Percentiles rank a stretch among this genome's conserved stretches.
These are phyloP conservation scores for Zea mays DNA, from an alignment of 176 grass and related monocot species.

Conservation along the genomic window DNA sequence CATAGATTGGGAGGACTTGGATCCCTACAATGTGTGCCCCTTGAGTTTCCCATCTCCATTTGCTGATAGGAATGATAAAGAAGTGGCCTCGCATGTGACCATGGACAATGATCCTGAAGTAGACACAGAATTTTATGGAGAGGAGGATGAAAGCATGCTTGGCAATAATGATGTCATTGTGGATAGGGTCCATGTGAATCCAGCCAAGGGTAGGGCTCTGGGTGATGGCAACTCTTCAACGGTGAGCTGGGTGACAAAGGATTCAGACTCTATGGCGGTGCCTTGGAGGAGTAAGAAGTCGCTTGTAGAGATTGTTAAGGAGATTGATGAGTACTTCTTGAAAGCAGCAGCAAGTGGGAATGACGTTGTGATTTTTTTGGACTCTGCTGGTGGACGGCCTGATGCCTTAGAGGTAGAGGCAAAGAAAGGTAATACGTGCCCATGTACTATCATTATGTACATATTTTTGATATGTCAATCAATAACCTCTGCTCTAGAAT, in stretches of 20 bases:
- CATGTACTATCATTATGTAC: conserved; percentile 10
- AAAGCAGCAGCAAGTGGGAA: conserved; percentile 86
- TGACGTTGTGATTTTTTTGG: conserved; percentile 74
- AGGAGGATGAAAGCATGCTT: conserved; percentile 48
- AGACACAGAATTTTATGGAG: conserved; percentile 63
- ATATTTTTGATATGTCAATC: conserved; percentile 22
- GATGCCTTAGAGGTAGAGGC: conserved; percentile 52
- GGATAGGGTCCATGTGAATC: conserved; percentile 34
- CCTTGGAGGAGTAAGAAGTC: conserved; percentile 60
- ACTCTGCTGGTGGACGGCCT: conserved; percentile 51
- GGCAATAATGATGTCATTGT: conserved; percentile 19
- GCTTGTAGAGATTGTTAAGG: conserved; percentile 67
- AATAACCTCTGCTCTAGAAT: neutral
- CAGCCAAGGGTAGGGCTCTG: conserved; percentile 40
- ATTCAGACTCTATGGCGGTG: conserved; percentile 47
- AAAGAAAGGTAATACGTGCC: conserved; percentile 65
- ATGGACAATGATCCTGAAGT: conserved; percentile 69
- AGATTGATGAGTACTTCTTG: conserved; percentile 94
- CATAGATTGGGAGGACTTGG: conserved; percentile 58
- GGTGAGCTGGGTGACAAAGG: conserved; percentile 67
- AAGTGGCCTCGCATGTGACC: conserved; percentile 41
- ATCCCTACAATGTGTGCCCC: conserved; percentile 53
- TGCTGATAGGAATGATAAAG: conserved; percentile 41
- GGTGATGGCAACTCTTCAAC: conserved; percentile 61
- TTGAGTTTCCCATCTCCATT: conserved; percentile 52